Evolutionary conservation across 106 monocot genomes (phyloP), one percentile per base, ranked within the genome.

Genomic region (Amphibolis antarctica): DNA sequence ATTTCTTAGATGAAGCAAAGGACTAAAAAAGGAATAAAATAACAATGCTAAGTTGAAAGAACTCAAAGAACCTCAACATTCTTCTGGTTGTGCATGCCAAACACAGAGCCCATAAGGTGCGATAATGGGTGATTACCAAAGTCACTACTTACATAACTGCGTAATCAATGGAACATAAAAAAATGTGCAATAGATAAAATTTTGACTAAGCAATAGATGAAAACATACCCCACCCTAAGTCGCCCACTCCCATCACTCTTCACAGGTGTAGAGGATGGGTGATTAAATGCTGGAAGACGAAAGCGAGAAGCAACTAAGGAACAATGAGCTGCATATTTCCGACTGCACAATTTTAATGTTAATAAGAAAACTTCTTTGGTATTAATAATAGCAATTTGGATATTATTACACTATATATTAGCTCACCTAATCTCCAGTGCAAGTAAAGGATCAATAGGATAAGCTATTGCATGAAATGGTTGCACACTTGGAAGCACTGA

Each of bases 381-480:
- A 42, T 42, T 28, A 42, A 42, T 43, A 18, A 42, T 1, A 60
- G 1, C 28, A 42, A 36, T 19, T 20, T 36, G 22, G 13, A 19
- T 42, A 19, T 27, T 42, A 19, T 27, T 1, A 17, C 26, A 50
- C 10, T 36, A 64, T 22, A 57, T 36, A 29, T 62, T 49, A 46
- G 29, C 22, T 58, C 26, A 90, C 96, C 96, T 96, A 70, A 96
- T 96, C 44, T 96, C 96, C 46, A 96, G 67, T 28, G 90, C 90
- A 78, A 96, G 86, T 3, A 84, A 71, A 31, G 90, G 70, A 69
- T 96, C 90, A 64, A 96, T 77, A n/a, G 96, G 96, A 58, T 96
- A 96, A 28, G 96, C 96, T 29, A 96, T 96, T 55, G 96, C 96
- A 84, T 96, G 96, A 74, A 96, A 96, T 56, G 96, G 96, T 68